These are phyloP conservation scores for Exophiala sideris DNA, from an alignment of 2,329 filamentous ascomycete species.

Conservation along the genomic window DNA sequence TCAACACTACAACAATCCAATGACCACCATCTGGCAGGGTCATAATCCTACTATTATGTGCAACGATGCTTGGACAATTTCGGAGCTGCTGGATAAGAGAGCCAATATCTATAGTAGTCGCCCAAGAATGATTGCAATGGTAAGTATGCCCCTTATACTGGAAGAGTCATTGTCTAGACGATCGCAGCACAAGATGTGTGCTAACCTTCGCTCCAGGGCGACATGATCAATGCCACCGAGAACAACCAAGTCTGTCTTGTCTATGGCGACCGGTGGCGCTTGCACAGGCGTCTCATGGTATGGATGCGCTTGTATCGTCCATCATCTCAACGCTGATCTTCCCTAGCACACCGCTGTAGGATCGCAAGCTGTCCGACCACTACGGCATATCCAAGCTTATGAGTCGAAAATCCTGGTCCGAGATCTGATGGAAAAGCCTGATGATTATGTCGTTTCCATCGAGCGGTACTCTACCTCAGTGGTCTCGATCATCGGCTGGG, in stretches of 20 bases:
- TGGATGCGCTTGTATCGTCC: background rate
- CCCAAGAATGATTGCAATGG: slow-evolving; percentile 26
- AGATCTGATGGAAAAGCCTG: slow-evolving; percentile 35
- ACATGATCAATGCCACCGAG: slow-evolving; percentile 34
- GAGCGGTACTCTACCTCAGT: slow-evolving; percentile 42
- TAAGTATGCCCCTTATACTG: background rate
- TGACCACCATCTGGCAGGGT: slow-evolving; percentile 58
- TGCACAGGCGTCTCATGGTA: slow-evolving; percentile 48
- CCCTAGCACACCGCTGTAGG: slow-evolving; percentile 48
- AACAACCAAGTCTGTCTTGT: slow-evolving; percentile 46
- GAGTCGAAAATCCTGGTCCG: slow-evolving; percentile 55
- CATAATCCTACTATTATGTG: slow-evolving; percentile 36
- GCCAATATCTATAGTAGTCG: slow-evolving; percentile 34
- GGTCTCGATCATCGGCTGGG: slow-evolving; percentile 41
- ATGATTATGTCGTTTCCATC: slow-evolving; percentile 38
- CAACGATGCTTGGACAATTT: slow-evolving; percentile 33
- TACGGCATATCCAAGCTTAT: slow-evolving; percentile 55
- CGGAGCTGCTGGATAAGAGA: slow-evolving; percentile 34
- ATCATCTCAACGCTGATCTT: background rate
- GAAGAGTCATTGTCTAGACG: too few relatives aligned
- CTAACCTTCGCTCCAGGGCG: slow-evolving; percentile 14
- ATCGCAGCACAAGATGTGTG: too few relatives aligned
- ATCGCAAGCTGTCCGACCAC: slow-evolving; percentile 54
- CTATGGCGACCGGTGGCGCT: slow-evolving; percentile 37
- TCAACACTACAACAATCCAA: slow-evolving; percentile 46